Conservation (phyloP, 1,284 basidiomycete genomes). For the Apiotrichum siamense region DNA sequence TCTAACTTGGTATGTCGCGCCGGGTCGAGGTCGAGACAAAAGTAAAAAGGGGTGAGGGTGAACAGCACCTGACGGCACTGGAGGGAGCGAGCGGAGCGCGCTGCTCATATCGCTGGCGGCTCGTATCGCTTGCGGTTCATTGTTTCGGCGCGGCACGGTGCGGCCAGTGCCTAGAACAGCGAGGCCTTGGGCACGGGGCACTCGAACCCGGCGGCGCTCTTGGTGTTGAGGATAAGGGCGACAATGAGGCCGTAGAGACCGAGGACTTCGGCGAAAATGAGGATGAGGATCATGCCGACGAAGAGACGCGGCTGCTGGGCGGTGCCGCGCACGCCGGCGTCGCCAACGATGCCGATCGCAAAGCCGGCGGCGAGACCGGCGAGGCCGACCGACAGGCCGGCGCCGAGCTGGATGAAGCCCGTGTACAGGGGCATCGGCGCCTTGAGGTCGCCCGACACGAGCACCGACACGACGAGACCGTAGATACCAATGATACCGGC, state of each 20-base stretch:
- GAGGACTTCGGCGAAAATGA: slow-evolving; percentile 92
- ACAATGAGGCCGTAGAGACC: slow-evolving; percentile 56
- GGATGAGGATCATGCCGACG: slow-evolving; percentile 72
- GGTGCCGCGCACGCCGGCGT: slow-evolving; percentile 85
- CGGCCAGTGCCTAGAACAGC: too few relatives aligned
- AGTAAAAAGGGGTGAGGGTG: background rate
- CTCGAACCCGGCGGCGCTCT: slow-evolving; percentile 34
- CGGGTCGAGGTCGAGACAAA: background rate
- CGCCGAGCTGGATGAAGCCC: slow-evolving; percentile 83
- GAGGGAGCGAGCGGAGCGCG: too few relatives aligned
- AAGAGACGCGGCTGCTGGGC: slow-evolving; percentile 89
- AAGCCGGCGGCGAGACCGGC: slow-evolving; percentile 85
- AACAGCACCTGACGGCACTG: too few relatives aligned
- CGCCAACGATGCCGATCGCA: slow-evolving; percentile 91
- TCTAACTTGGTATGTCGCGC: slow-evolving; percentile 1
- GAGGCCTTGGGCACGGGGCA: slow-evolving; percentile 2
- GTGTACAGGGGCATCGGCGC: slow-evolving; percentile 64
- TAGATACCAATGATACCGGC: slow-evolving; percentile 99
- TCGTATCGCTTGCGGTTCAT: too few relatives aligned
- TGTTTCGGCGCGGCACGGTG: too few relatives aligned
- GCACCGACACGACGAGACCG: slow-evolving; percentile 86
- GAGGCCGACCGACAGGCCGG: slow-evolving; percentile 73
- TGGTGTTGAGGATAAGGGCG: slow-evolving; percentile 54
- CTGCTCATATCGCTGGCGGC: too few relatives aligned
- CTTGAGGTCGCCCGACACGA: slow-evolving; percentile 67